phyloP scores from a whole-genome alignment of 2,329 filamentous ascomycete species.

The Phaeosphaeria sp. region DNA sequence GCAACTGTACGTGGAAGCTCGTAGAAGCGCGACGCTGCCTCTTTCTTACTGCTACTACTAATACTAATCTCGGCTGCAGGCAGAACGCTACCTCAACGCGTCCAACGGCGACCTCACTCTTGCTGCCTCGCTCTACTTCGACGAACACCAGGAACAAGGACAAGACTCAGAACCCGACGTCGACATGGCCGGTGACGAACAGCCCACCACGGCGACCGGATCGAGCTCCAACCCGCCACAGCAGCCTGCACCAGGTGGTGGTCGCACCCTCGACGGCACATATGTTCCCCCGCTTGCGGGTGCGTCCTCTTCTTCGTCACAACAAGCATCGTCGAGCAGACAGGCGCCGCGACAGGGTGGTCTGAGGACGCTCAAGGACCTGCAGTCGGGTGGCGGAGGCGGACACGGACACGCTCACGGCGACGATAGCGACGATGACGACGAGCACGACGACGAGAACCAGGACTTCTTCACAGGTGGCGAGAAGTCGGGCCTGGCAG shows the following conservation, averaged over 20 bases:
- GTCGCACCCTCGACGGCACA: constrained; percentile 46
- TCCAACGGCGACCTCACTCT: constrained; percentile 56
- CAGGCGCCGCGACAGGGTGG: constrained; percentile 44
- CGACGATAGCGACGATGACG: constrained; percentile 64
- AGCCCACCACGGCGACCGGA: constrained; percentile 19
- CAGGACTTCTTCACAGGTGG: constrained; percentile 81
- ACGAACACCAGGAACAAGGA: constrained; percentile 35
- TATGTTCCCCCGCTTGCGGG: constrained; percentile 38
- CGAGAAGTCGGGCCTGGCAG: constrained; percentile 79
- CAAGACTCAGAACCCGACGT: constrained; percentile 33
- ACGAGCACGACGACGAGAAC: constrained; percentile 66
- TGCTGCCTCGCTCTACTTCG: constrained; percentile 55
- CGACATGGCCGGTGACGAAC: constrained; percentile 46
- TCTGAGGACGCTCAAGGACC: constrained; percentile 54
- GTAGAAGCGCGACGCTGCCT: constrained; percentile 23
- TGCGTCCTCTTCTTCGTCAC: constrained; percentile 30
- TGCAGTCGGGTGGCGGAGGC: constrained; percentile 53
- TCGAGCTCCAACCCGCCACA: constrained; percentile 27
- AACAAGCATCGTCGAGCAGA: constrained; percentile 27
- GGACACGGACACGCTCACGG: constrained; percentile 55
- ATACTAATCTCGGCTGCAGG: constrained; percentile 45
- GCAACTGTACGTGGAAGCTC: constrained; percentile 41
- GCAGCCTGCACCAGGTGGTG: constrained; percentile 38
- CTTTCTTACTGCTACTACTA: constrained; percentile 6
- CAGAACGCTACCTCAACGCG: constrained; percentile 52